These are phyloP conservation scores for Babjeviella inositovora DNA, from an alignment of 805 yeast genomes.

Conservation along the genomic window DNA sequence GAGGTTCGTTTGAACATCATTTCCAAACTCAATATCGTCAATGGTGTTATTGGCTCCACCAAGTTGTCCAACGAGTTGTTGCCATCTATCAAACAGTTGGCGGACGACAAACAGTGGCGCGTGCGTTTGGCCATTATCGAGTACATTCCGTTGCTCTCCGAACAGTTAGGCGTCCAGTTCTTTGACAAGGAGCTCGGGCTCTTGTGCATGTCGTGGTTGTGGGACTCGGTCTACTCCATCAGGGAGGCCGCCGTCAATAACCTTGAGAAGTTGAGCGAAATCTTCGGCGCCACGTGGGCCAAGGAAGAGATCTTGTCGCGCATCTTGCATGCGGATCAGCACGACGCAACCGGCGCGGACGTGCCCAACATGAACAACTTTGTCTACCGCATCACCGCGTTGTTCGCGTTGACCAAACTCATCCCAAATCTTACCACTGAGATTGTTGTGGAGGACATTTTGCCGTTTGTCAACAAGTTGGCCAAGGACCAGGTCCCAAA, in stretches of 20 bases:
- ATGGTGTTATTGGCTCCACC: constrained; percentile 88
- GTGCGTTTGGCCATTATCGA: constrained; percentile 94
- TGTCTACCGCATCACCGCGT: constrained; percentile 81
- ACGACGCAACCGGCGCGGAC: constrained; percentile 26
- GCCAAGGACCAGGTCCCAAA: constrained; percentile 81
- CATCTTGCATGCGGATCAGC: constrained; percentile 28
- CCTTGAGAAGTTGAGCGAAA: constrained; percentile 61
- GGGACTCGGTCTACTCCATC: constrained; percentile 95
- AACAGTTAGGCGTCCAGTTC: constrained; percentile 84
- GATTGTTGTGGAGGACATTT: constrained; percentile 43
- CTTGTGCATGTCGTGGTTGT: constrained; percentile 91
- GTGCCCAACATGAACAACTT: constrained; percentile 33
- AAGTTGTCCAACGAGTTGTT: constrained; percentile 71
- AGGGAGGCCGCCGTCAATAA: constrained; percentile 92
- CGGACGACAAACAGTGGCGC: constrained; percentile 96
- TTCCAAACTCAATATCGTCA: constrained; percentile 80
- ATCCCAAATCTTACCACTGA: constrained; percentile 49
- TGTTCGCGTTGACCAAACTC: constrained; percentile 75
- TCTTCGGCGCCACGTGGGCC: constrained; percentile 93
- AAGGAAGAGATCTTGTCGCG: constrained; percentile 67
- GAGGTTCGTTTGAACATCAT: constrained; percentile 92
- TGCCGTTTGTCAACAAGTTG: constrained; percentile 68
- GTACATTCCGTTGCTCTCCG: constrained; percentile 87
- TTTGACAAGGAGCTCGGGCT: constrained; percentile 86
- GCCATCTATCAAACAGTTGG: constrained; percentile 93